Evolutionary conservation across 805 yeast species (phyloP).

Genomic region (Ogataea thermomethanolica): DNA sequence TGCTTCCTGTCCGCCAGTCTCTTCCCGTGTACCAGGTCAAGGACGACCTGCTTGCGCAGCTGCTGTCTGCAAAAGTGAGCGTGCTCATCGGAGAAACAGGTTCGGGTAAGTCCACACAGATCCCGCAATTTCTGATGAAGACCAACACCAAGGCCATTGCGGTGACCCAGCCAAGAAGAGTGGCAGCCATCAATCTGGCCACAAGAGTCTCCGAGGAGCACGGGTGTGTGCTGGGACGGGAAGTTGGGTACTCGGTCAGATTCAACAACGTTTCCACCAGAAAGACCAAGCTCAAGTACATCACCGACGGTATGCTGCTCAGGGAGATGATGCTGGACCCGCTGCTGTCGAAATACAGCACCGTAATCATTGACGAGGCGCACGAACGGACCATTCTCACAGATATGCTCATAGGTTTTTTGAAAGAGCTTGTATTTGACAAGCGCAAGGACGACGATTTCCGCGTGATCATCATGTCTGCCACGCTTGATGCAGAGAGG

Average conservation of each 20-base stretch:
- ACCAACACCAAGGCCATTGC: conserved; percentile 59
- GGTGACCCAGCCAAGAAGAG: conserved; percentile 96
- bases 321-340: conserved; percentile 84
- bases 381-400: conserved; percentile 94
- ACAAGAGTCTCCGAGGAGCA: conserved; percentile 87
- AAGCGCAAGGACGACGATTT: conserved; percentile 49
- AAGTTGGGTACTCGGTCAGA: conserved; percentile 91
- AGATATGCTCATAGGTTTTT: conserved; percentile 83
- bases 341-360: conserved; percentile 58
- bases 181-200: conserved; percentile 93
- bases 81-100: conserved; percentile 96
- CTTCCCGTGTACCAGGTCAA: conserved; percentile 78
- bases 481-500: conserved; percentile 88
- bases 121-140: conserved; percentile 84
- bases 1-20: conserved; percentile 50
- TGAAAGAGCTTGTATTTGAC: conserved; percentile 56
- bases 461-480: conserved; percentile 86
- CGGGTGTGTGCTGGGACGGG: conserved; percentile 72
- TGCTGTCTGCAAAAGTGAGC: conserved; percentile 60
- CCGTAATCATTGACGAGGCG: conserved; percentile 90
- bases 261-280: conserved; percentile 66
- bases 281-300: conserved; percentile 70
- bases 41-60: conserved; percentile 54
- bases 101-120: conserved; percentile 89
- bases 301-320: conserved; percentile 96